Base-by-base conservation (phyloP, 2,329 filamentous ascomycete genomes). In the Amylocarpus encephaloides region DNA sequence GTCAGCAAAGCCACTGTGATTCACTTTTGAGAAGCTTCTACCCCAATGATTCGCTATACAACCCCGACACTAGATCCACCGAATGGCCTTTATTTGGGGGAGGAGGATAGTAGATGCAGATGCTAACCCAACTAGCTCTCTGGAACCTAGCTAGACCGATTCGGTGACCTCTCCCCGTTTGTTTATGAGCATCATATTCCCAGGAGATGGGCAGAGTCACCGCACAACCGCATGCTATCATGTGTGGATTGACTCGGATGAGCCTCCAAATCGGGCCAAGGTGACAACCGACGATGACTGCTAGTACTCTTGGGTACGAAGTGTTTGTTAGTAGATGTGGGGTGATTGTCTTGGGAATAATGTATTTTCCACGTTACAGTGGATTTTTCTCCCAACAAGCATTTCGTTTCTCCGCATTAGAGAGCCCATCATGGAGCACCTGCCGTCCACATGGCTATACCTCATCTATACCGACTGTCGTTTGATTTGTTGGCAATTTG, bases 401-500 rank as follows among this genome's bases (percentile, higher is more conserved):
- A 48, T 35, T 48, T n/a, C 40, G 33, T 45, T 44, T 40, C 49
- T 38, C 30, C 39, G 43, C 29, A 43, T 33, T 39, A 13, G n/a
- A 38, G 12, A 36, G 16, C 16, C 11, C 39, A 10, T 13, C 36
- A 16, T 19, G 15, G 34, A 30, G 9, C 19, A 49, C 32, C 32
- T 48, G 44, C 42, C 46, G 22, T 22, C 35, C 34, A 36, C 36
- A 42, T 46, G 46, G 41, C 12, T 46, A n/a, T 32, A 30, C 22
- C 29, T 32, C 15, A 32, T 40, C 33, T n/a, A 34, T 41, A n/a
- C 32, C 22, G 3, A 22, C 1, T 30, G 30, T 3, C 15, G 36
- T 29, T 52, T 48, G 50, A 52, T 52, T 49, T 49, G 46, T 15
- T 46, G 50, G 50, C 34, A 52, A 49, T 49, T 41, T 49, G 11